A percentile compares a stretch with the other conserved stretches of the same genome.
phyloP scores from a whole-genome alignment of 2,329 filamentous ascomycete genomes.

The Epichloe scottii region DNA sequence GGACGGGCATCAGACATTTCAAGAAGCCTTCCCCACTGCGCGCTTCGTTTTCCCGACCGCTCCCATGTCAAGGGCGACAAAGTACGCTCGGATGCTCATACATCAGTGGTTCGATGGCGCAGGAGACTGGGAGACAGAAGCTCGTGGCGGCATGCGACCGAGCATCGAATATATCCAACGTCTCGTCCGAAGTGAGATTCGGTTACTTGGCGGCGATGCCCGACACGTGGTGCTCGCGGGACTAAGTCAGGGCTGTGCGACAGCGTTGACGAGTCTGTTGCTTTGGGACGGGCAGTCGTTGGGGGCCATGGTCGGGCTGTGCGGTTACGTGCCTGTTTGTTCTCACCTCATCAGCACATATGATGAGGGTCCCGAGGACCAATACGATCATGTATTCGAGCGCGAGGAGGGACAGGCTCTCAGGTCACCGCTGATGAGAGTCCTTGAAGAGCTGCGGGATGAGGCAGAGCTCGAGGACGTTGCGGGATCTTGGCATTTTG shows the following conservation, averaged over 20 bases:
- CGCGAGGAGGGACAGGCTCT: constrained; percentile 3
- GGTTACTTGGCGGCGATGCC: constrained; percentile 19
- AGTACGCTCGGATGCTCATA: constrained; percentile 20
- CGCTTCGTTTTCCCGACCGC: constrained; percentile 41
- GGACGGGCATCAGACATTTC: constrained; percentile 13
- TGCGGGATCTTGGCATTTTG: background rate
- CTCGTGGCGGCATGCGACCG: constrained; percentile 25
- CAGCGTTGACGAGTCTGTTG: constrained; percentile 28
- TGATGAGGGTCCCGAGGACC: constrained; percentile 1
- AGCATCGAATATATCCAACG: constrained; percentile 27
- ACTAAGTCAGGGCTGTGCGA: constrained; percentile 42
- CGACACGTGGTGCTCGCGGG: constrained; percentile 33
- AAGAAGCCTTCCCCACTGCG: constrained; percentile 24
- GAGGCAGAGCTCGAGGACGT: constrained; percentile 15
- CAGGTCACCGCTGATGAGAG: constrained; percentile 9
- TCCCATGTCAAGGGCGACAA: constrained; percentile 18
- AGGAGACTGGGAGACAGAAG: constrained; percentile 21
- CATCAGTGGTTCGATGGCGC: constrained; percentile 25
- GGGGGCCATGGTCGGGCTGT: constrained; percentile 29
- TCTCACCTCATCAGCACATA: constrained; percentile 15
- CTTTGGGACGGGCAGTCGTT: constrained; percentile 29
- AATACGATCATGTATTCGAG: constrained; percentile 12
- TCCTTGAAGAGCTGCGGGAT: constrained; percentile 15
- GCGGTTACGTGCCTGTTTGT: constrained; percentile 32
- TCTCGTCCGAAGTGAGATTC: constrained; percentile 24